Percentiles rank a stretch among this genome's conserved stretches.
Evolutionary conservation across 352 stramenopile genomes (phyloP).

Genomic region (Aphanomyces invadans): DNA sequence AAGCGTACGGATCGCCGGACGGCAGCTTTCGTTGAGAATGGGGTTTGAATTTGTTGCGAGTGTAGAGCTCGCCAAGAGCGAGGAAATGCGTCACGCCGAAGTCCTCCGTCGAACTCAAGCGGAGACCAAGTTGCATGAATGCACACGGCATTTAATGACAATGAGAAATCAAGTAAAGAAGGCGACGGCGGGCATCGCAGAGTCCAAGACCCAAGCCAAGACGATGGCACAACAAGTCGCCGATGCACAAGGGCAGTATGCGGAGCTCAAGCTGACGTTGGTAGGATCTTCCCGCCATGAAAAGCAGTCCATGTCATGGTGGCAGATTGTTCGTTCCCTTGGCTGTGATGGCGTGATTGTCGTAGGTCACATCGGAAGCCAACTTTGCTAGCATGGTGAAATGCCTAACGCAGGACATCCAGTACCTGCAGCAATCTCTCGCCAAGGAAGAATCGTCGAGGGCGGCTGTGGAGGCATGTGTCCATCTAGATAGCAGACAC

Average conservation of each 20-base stretch:
- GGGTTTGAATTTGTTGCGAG: too few relatives aligned
- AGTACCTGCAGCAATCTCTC: not conserved
- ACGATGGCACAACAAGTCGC: not conserved
- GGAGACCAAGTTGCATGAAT: conserved; percentile 3
- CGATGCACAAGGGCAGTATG: not conserved
- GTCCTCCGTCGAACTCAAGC: not conserved
- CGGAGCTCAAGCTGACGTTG: not conserved
- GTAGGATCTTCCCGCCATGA: too few relatives aligned
- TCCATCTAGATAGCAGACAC: not conserved
- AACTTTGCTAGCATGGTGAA: not conserved
- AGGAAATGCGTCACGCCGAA: not conserved
- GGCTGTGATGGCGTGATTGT: not conserved
- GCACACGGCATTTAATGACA: conserved; percentile 15
- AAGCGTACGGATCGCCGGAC: not conserved
- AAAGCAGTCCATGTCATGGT: too few relatives aligned
- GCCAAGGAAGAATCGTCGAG: not conserved
- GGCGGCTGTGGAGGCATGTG: not conserved
- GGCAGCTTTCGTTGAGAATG: too few relatives aligned
- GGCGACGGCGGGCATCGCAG: not conserved
- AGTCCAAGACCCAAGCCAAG: not conserved
- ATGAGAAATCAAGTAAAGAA: conserved; percentile 17
- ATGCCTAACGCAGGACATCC: conserved; percentile 16
- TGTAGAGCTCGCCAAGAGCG: not conserved
- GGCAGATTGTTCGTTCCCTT: too few relatives aligned
- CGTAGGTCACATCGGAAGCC: not conserved